These are phyloP conservation scores for Rubia yunnanensis DNA, from an alignment of 257 asterid species.

Conservation along the genomic window DNA sequence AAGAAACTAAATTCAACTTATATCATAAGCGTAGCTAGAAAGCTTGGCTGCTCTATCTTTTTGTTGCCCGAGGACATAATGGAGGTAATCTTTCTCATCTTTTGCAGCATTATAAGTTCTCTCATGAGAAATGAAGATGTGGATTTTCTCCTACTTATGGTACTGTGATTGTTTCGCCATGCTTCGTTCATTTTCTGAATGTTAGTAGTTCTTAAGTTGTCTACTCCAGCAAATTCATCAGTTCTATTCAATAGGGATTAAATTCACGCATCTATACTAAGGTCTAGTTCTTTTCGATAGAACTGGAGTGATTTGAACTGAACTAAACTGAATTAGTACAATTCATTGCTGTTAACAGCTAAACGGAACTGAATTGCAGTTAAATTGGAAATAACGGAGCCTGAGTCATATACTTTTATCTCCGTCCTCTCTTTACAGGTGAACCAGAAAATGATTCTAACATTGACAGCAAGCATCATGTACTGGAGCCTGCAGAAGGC, in stretches of 20 bases:
- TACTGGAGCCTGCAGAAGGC: conserved; percentile 71
- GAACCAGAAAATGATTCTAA: conserved; percentile 78
- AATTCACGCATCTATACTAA: background rate
- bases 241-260: too few species aligned
- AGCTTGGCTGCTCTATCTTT: conserved; percentile 46
- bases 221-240: too few species aligned
- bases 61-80: conserved; percentile 43
- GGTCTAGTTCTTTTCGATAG: background rate
- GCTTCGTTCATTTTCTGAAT: background rate
- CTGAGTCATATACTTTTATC: background rate
- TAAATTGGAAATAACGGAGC: background rate
- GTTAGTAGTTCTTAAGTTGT: too few species aligned
- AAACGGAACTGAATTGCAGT: background rate
- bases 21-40: conserved; percentile 41
- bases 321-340: background rate
- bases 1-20: conserved; percentile 40
- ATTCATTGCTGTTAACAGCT: background rate
- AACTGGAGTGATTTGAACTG: too few species aligned
- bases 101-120: background rate
- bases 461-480: conserved; percentile 81
- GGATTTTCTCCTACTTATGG: background rate
- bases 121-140: background rate
- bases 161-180: background rate
- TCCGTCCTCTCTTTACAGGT: conserved; percentile 28
- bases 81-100: conserved; percentile 21